Evolutionary conservation across 768 basidiomycete genomes (phyloP).

Genomic region (Mycena kentingensis): DNA sequence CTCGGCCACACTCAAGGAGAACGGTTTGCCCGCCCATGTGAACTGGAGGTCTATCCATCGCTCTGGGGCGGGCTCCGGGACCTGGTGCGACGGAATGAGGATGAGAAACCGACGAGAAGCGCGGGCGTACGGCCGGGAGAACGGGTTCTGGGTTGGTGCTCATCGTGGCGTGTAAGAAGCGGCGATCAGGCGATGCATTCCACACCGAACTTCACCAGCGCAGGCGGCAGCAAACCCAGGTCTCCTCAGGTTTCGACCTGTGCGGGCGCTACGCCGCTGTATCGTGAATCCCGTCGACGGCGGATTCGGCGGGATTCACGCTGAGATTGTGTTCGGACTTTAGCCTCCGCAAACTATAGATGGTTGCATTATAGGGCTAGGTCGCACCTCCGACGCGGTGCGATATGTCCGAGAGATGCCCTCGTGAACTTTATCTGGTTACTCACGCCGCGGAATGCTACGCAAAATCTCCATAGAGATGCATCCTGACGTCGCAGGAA

Average conservation of each 20-base stretch:
- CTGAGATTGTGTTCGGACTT: neutral
- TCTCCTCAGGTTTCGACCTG: no score
- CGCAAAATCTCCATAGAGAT: no score
- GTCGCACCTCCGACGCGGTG: no score
- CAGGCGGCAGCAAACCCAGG: no score
- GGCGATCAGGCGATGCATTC: no score
- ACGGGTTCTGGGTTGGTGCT: neutral
- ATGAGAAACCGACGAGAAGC: neutral
- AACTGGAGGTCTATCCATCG: slow-evolving; percentile 68
- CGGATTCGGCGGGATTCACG: slow-evolving; percentile 4
- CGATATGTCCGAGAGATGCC: no score
- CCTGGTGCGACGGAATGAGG: neutral
- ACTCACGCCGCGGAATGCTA: no score
- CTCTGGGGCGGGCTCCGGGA: slow-evolving; percentile 31
- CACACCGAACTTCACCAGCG: no score
- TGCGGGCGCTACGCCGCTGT: no score
- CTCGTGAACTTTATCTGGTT: no score
- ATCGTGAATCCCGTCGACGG: neutral
- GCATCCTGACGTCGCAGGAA: no score
- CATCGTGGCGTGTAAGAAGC: no score
- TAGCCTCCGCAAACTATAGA: neutral
- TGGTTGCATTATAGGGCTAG: neutral
- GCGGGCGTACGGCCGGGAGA: neutral
- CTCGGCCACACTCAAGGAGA: slow-evolving; percentile 67
- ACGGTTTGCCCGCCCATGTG: slow-evolving; percentile 71